Conservation (phyloP, 306 rosid species). For the Cicer pinnatifidum region DNA sequence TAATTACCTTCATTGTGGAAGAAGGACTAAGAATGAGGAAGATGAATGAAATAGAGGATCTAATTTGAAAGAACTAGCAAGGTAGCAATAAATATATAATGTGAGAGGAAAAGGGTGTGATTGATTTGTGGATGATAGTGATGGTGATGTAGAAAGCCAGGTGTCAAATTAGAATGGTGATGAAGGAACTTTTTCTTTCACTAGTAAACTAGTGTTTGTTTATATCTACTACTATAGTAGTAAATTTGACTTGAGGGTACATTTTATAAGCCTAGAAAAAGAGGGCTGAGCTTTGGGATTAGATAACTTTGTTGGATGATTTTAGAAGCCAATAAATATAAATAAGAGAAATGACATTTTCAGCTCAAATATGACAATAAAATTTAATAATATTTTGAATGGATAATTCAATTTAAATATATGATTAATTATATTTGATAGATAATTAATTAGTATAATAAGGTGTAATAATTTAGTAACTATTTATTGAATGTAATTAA, state of each 20-base stretch:
- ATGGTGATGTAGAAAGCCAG: constrained; percentile 33
- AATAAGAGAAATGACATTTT: no score
- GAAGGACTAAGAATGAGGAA: constrained; percentile 14
- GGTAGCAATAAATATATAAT: constrained; percentile 46
- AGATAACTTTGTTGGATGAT: constrained; percentile 37
- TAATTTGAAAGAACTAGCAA: constrained; percentile 34
- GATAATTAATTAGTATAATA: no score
- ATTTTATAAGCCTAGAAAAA: constrained; percentile 51
- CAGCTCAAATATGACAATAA: no score
- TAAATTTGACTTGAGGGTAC: background rate
- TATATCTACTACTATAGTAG: background rate
- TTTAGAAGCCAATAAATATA: background rate
- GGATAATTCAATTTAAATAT: no score
- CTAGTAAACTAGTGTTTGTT: constrained; percentile 13
- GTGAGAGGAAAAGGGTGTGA: constrained; percentile 41
- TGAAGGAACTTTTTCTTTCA: constrained; percentile 12
- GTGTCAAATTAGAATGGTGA: constrained; percentile 33
- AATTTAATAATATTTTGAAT: no score
- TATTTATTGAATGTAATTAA: no score
- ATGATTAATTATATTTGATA: no score
- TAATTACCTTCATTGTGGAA: constrained; percentile 71
- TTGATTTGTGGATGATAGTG: constrained; percentile 41
- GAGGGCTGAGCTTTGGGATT: constrained; percentile 54
- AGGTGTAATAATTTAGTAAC: no score
- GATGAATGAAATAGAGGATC: constrained; percentile 38